Evolutionary conservation across 1,139 yeast species (phyloP).

Genomic region (Meyerozyma athensensis): DNA sequence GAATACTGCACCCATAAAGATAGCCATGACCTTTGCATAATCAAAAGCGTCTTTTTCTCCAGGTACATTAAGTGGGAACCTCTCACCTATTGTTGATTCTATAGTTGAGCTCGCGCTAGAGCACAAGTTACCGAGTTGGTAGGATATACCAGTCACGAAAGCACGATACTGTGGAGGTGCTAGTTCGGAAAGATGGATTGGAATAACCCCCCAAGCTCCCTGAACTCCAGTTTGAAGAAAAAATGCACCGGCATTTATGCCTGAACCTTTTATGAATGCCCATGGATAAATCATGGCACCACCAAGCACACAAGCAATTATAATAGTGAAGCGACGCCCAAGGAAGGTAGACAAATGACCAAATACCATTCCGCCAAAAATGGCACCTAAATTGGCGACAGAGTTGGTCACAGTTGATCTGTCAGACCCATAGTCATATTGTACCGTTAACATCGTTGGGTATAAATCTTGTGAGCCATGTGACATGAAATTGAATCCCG

Average conservation of each 20-base stretch:
- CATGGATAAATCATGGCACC: slow-evolving; percentile 68
- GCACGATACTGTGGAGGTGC: slow-evolving; percentile 75
- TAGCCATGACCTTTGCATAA: slow-evolving; percentile 63
- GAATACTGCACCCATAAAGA: slow-evolving; percentile 75
- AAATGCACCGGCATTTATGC: slow-evolving; percentile 73
- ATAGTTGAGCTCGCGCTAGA: slow-evolving; percentile 83
- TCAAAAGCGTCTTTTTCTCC: slow-evolving; percentile 15
- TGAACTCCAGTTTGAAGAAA: slow-evolving; percentile 78
- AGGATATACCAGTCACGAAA: slow-evolving; percentile 68
- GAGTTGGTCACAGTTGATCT: slow-evolving; percentile 62
- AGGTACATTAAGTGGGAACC: slow-evolving; percentile 43
- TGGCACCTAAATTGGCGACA: slow-evolving; percentile 69
- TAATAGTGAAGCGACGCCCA: slow-evolving; percentile 54
- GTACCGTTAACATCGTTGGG: slow-evolving; percentile 58
- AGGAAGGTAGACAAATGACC: slow-evolving; percentile 58
- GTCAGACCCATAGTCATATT: slow-evolving; percentile 45
- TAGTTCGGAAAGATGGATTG: slow-evolving; percentile 71
- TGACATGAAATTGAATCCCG: slow-evolving; percentile 53
- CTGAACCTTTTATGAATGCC: slow-evolving; percentile 54
- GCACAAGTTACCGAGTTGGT: slow-evolving; percentile 80
- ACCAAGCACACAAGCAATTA: slow-evolving; percentile 57
- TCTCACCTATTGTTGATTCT: slow-evolving; percentile 68
- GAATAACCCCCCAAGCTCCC: slow-evolving; percentile 87
- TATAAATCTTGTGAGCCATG: slow-evolving; percentile 74
- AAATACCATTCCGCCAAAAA: slow-evolving; percentile 56